Base-by-base conservation (phyloP, 2,329 filamentous ascomycete species). In the Spiromastix sp. region DNA sequence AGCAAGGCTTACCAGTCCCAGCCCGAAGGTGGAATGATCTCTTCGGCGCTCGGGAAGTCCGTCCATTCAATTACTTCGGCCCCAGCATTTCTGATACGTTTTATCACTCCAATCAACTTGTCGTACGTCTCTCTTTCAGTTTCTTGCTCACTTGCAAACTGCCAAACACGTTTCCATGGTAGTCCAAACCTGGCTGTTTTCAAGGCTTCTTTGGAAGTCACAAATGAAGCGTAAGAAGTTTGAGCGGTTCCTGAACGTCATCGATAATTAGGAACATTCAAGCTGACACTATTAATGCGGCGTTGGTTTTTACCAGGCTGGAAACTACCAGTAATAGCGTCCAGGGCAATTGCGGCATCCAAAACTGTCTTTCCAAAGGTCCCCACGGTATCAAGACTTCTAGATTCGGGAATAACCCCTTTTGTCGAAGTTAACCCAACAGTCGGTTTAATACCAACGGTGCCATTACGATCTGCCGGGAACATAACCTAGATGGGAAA, bases 401-500 rank as follows among this genome's bases (percentile, higher is more conserved):
- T 61, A 8, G 68, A 72, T 48, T 81, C 78, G 0, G 81, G 82
- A 21, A 86, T 68, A 18, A 79, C 69, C 12, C 66, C 74, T 13
- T 60, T 66, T 11, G 79, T 64, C 6, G 79, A 83, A 0, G 79
- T 84, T 33, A 84, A 55, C 0, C 81, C 81, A 4, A 85, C 77
- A 1, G 80, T 85, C 2, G 81, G 80, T 57, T 85, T 86, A 53
- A 86, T 71, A 3, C 81, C 81, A 2, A 85, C 79, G 2, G 86
- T 51, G 2, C 67, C 70, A 49, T 81, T 83, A 4, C 78, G 64
- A 52, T 79, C 72, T 1, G 81, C 79, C 1, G 82, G 82, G 51
- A 74, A 78, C 49, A 85, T 83, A 11, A 86, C 68, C 62, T 40
- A 24, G 15, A 10, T 6, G 5, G 2, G 13, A 22, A 30, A 15